Conservation (phyloP, 2,329 filamentous ascomycete genomes). For the Chaetomiaceae sp. region DNA sequence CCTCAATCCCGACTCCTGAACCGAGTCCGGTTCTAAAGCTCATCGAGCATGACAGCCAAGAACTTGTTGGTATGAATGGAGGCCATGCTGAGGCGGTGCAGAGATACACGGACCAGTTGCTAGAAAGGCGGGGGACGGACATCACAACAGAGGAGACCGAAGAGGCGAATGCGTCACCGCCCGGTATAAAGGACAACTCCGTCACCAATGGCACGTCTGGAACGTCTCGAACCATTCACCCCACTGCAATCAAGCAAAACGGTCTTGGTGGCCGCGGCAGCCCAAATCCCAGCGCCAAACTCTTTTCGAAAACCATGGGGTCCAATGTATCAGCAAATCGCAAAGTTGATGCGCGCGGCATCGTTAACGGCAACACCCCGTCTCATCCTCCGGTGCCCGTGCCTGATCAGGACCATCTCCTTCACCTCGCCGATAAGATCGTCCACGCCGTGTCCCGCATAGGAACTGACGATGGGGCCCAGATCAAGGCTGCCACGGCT, state of each 20-base stretch:
- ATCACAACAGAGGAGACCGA: neutral
- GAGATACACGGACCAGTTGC: neutral
- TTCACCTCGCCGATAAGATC: constrained; percentile 12
- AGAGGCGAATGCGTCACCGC: neutral
- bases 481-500: constrained; percentile 15
- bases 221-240: too few species aligned
- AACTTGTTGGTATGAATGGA: neutral
- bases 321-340: too few species aligned
- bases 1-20: neutral
- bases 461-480: constrained; percentile 2
- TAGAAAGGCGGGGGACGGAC: neutral
- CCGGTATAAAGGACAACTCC: neutral
- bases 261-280: neutral
- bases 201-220: too few species aligned
- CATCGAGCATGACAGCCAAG: neutral
- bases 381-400: too few species aligned
- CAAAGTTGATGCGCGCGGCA: neutral
- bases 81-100: neutral
- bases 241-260: neutral
- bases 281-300: neutral
- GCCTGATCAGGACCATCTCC: constrained; percentile 4
- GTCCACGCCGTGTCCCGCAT: constrained; percentile 6
- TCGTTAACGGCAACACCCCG: neutral
- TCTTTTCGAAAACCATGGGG: neutral
- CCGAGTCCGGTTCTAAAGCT: neutral